A percentile compares a stretch with the other conserved stretches of the same genome.
Conservation (phyloP, 495 filamentous ascomycete genomes). For the Massariosphaeria phaeospora region DNA sequence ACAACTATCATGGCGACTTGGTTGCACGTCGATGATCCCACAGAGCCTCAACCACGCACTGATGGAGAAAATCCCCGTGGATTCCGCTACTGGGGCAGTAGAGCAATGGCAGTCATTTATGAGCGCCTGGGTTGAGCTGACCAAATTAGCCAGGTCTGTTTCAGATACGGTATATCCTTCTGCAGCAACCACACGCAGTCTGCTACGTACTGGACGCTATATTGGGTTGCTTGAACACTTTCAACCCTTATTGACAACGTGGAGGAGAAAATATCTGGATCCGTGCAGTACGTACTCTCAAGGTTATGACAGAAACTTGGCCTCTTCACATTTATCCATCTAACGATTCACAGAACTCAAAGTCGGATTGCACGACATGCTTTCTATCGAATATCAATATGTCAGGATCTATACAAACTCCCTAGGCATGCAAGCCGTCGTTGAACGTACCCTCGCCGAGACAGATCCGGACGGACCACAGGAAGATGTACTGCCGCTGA, state of each 20-base stretch:
- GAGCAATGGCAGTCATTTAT: conserved; percentile 33
- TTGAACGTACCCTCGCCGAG: conserved; percentile 39
- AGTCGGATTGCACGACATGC: conserved; percentile 29
- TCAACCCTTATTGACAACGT: conserved; percentile 47
- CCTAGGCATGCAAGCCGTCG: conserved; percentile 54
- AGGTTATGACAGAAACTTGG: not conserved
- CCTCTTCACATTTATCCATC: not conserved
- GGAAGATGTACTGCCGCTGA: conserved; percentile 23
- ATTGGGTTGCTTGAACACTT: conserved; percentile 51
- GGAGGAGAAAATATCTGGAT: conserved; percentile 47
- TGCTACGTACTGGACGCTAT: conserved; percentile 51
- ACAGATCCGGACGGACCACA: conserved; percentile 23
- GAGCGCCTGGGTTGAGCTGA: conserved; percentile 43
- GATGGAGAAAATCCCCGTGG: conserved; percentile 29
- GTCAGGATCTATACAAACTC: conserved; percentile 53
- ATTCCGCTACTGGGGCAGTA: conserved; percentile 15
- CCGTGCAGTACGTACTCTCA: conserved; percentile 35
- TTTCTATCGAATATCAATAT: conserved; percentile 51
- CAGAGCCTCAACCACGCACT: conserved; percentile 41
- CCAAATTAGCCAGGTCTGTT: conserved; percentile 50
- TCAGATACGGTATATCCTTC: conserved; percentile 54
- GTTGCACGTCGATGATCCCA: conserved; percentile 51
- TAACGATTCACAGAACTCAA: conserved; percentile 18
- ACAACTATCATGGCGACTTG: conserved; percentile 51
- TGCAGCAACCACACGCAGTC: conserved; percentile 48